Evolutionary conservation across 106 monocot genomes (phyloP), one percentile per base, ranked within the genome.

Genomic region (Allium cepa): DNA sequence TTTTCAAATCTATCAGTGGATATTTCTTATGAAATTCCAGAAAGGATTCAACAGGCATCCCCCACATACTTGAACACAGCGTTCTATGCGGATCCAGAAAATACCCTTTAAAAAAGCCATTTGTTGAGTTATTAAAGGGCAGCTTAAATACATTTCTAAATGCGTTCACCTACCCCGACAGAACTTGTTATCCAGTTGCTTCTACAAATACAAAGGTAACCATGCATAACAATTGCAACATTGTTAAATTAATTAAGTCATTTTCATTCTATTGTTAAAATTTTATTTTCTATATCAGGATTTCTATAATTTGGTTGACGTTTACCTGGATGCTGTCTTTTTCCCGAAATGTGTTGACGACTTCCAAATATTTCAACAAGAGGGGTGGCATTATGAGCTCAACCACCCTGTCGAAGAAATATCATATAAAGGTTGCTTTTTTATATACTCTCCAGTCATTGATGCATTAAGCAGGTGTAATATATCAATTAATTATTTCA

Each of bases 331-430:
- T 81, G 97, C 97, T 60, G 97, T 99, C 17, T 90, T 99, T 69
- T 93, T 93, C 73, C 97, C 97, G 55, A 99, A 84, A 76, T 99
- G 97, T 47, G 82, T 99, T 50, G 87, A 93, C 69, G 87, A 99
- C 71, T 84, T 83, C 64, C 92, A 90, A 62, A 99, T 81, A 57
- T 99, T 99, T 93, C 90, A 99, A 80, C 97, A 99, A 68, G 97
- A 99, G 76, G 97, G 97, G 60, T 99, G 97, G 97, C 97, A 99
- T 81, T 99, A 92, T 70, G 97, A 99, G 79, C 92, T 99, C 62
- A 78, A 99, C 71, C 73, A 90, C 68, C 93, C 89, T 45, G 68
- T 75, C 61, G 97, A 92, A 82, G 92, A 93, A 47, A 90, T 99
- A 75, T 81, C 97, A 26, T 93, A 67, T 50, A 99, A 99, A 93